phyloP scores from a whole-genome alignment of 164 flowering plant species.

The Hamamelis virginiana region DNA sequence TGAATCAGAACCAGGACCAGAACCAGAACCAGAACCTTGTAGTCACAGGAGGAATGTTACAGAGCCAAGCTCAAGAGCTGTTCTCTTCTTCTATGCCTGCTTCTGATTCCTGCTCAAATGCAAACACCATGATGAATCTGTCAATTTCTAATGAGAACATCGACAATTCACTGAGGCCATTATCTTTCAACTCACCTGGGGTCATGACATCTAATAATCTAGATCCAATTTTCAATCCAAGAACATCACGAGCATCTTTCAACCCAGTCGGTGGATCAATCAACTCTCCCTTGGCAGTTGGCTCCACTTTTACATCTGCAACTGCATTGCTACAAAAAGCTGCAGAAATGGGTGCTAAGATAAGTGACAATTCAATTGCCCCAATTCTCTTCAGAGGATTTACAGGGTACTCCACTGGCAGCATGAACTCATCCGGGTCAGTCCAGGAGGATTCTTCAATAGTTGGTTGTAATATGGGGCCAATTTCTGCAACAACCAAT shows the following conservation, averaged over 20 bases:
- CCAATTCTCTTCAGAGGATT: conserved; percentile 43
- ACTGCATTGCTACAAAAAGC: conserved; percentile 61
- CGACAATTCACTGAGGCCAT: conserved; percentile 15
- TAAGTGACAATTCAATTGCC: conserved; percentile 33
- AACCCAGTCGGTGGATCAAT: conserved; percentile 4
- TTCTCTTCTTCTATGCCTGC: conserved; percentile 26
- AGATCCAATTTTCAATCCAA: conserved; percentile 9
- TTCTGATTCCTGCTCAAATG: conserved; percentile 17
- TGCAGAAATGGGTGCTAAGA: conserved; percentile 53
- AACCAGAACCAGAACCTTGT: conserved; percentile 12
- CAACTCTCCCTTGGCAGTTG: conserved; percentile 14
- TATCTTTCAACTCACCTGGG: conserved; percentile 24
- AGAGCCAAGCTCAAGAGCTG: conserved; percentile 17
- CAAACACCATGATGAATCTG: conserved; percentile 16
- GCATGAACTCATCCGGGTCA: conserved; percentile 18
- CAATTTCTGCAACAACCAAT: neutral
- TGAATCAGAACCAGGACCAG: conserved; percentile 17
- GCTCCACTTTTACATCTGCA: conserved; percentile 41
- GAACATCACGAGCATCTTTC: neutral
- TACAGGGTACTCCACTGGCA: conserved; percentile 26
- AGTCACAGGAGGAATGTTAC: conserved; percentile 10
- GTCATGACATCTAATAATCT: conserved; percentile 18
- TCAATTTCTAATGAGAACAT: conserved; percentile 19
- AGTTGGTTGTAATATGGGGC: conserved; percentile 7
- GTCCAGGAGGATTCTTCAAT: conserved; percentile 17